Evolutionary conservation across 192 early-diverging fungal species (phyloP).

Genomic region (Mortierella hygrophila): DNA sequence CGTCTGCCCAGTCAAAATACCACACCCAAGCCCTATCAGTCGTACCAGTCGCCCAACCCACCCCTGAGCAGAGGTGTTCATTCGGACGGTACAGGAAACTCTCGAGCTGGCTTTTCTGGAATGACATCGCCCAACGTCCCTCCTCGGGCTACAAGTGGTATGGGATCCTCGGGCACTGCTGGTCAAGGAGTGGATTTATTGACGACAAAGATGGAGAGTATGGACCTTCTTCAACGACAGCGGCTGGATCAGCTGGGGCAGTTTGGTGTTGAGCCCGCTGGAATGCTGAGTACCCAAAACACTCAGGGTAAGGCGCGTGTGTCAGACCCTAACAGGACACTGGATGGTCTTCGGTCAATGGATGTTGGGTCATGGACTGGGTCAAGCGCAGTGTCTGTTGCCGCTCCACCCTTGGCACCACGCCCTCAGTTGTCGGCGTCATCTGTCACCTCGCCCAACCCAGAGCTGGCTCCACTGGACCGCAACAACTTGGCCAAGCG

Average conservation of each 20-base stretch:
- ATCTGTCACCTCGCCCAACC: not conserved
- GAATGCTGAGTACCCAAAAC: not conserved
- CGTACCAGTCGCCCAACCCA: not conserved
- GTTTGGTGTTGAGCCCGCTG: conserved; percentile 12
- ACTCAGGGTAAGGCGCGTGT: conserved; percentile 38
- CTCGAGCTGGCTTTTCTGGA: not conserved
- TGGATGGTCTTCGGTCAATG: conserved; percentile 35
- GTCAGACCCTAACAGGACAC: conserved; percentile 39
- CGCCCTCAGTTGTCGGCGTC: conserved; percentile 3
- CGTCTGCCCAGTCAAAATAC: not conserved
- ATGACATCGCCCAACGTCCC: not conserved
- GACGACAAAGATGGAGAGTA: conserved; percentile 10
- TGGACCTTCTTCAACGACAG: conserved; percentile 34
- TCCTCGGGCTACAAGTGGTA: not conserved
- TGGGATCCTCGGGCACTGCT: not conserved
- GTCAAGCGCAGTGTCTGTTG: not conserved
- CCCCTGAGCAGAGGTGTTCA: conserved; percentile 1
- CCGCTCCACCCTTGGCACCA: not conserved
- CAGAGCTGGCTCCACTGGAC: conserved; percentile 10
- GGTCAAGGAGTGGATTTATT: not conserved
- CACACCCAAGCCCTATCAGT: not conserved
- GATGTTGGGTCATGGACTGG: not conserved
- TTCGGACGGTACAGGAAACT: conserved; percentile 23
- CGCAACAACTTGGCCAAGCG: conserved; percentile 17
- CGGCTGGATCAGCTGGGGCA: conserved; percentile 45